Evolutionary conservation across 2,329 filamentous ascomycete genomes (phyloP).

Genomic region (Colletotrichum limetticola): DNA sequence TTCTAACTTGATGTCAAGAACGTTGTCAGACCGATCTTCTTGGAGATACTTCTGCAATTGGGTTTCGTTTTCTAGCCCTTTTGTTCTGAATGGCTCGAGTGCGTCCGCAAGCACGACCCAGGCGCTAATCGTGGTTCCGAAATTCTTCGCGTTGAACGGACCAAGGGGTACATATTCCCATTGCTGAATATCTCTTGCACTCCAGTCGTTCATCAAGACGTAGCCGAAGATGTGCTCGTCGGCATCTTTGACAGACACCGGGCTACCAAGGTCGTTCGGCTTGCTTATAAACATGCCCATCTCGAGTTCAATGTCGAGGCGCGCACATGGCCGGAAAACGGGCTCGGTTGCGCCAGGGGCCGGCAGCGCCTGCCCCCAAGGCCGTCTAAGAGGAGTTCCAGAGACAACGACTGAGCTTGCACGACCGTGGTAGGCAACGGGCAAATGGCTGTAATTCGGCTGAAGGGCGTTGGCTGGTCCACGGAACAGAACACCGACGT

Average conservation of each 20-base stretch:
- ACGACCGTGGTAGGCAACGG: conserved; percentile 79
- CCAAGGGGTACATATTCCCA: conserved; percentile 71
- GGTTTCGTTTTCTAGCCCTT: conserved; percentile 44
- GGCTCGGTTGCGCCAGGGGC: conserved; percentile 58
- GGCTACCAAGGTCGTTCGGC: conserved; percentile 72
- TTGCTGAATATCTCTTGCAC: conserved; percentile 68
- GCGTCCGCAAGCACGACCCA: conserved; percentile 73
- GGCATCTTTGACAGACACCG: conserved; percentile 72
- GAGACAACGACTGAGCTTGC: conserved; percentile 78
- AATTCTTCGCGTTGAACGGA: conserved; percentile 71
- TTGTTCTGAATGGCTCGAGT: conserved; percentile 46
- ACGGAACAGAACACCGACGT: conserved; percentile 72
- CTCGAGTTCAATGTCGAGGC: conserved; percentile 82
- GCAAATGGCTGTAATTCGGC: conserved; percentile 79
- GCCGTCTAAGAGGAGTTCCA: conserved; percentile 73
- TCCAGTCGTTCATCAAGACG: conserved; percentile 74
- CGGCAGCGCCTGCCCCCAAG: conserved; percentile 66
- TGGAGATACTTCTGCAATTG: conserved; percentile 58
- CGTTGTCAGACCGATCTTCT: conserved; percentile 57
- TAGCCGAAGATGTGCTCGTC: conserved; percentile 78
- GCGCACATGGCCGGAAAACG: conserved; percentile 67
- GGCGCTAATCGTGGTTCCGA: conserved; percentile 68
- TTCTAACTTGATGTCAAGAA: conserved; percentile 50
- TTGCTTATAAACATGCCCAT: conserved; percentile 79
- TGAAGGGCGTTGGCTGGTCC: conserved; percentile 76